Percentiles rank a stretch among this genome's conserved stretches.
Conservation (phyloP, 2,329 filamentous ascomycete genomes). For the Ceratocystis huliohia region DNA sequence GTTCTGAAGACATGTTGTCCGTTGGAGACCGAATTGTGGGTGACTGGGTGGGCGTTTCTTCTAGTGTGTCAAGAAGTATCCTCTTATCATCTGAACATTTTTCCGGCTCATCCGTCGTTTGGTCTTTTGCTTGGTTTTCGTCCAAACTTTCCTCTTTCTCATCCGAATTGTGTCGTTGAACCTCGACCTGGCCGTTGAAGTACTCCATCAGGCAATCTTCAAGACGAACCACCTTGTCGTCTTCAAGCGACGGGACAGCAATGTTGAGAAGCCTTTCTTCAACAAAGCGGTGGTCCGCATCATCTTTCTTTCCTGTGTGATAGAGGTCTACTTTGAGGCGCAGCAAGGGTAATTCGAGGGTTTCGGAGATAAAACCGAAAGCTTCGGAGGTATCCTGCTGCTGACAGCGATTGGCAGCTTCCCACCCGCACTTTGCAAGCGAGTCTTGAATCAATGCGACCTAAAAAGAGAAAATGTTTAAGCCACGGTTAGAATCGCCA, state of each 20-base stretch:
- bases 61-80: background rate
- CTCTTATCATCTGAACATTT: background rate
- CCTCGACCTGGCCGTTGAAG: constrained; percentile 88
- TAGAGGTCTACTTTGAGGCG: constrained; percentile 91
- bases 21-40: background rate
- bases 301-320: constrained; percentile 73
- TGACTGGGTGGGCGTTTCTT: background rate
- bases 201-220: constrained; percentile 90
- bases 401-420: constrained; percentile 58
- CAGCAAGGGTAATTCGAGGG: constrained; percentile 71
- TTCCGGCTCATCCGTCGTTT: background rate
- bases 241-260: constrained; percentile 66
- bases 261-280: constrained; percentile 85
- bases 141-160: constrained; percentile 7
- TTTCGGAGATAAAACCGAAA: constrained; percentile 88
- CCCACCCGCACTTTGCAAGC: constrained; percentile 77
- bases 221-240: constrained; percentile 59
- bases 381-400: constrained; percentile 96
- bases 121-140: background rate
- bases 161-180: constrained; percentile 33
- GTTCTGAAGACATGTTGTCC: background rate
- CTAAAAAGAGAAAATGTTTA: constrained; percentile 31
- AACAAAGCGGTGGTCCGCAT: constrained; percentile 87
- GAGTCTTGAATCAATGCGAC: constrained; percentile 73
- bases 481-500: background rate